Conservation (phyloP, 1,139 yeast species). For the Candida pseudoviswanathii region DNA sequence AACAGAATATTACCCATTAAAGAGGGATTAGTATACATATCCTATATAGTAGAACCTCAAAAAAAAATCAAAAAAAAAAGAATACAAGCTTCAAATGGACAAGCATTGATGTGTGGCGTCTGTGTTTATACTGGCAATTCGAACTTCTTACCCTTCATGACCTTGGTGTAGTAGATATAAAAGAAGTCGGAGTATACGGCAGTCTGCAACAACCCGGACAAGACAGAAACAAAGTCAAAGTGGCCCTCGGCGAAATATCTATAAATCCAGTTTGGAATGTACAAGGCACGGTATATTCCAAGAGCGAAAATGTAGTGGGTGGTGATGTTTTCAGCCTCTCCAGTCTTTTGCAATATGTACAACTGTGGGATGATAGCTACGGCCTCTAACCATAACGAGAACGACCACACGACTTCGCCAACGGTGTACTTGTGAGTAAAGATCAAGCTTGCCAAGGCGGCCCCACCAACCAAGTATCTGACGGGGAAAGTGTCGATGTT, state of each 20-base stretch:
- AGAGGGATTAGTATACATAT: conserved; percentile 63
- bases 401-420: conserved; percentile 72
- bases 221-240: conserved; percentile 69
- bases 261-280: conserved; percentile 94
- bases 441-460: conserved; percentile 59
- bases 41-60: conserved; percentile 1
- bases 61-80: neutral
- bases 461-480: conserved; percentile 67
- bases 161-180: conserved; percentile 79
- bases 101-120: neutral
- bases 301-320: conserved; percentile 91
- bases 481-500: conserved; percentile 74
- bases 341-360: conserved; percentile 85
- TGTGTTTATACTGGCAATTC: conserved; percentile 65
- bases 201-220: conserved; percentile 86
- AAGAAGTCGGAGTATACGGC: conserved; percentile 90
- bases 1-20: conserved; percentile 80
- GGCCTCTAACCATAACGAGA: conserved; percentile 84
- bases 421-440: conserved; percentile 67
- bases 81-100: neutral
- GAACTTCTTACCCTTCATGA: conserved; percentile 79
- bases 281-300: conserved; percentile 85
- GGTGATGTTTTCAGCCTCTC: conserved; percentile 85
- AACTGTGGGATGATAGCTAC: conserved; percentile 92
- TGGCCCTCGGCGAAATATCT: conserved; percentile 71